Percentiles rank a stretch among this genome's conserved stretches.
phyloP scores from a whole-genome alignment of 495 filamentous ascomycete species.

The Tirmania nivea region DNA sequence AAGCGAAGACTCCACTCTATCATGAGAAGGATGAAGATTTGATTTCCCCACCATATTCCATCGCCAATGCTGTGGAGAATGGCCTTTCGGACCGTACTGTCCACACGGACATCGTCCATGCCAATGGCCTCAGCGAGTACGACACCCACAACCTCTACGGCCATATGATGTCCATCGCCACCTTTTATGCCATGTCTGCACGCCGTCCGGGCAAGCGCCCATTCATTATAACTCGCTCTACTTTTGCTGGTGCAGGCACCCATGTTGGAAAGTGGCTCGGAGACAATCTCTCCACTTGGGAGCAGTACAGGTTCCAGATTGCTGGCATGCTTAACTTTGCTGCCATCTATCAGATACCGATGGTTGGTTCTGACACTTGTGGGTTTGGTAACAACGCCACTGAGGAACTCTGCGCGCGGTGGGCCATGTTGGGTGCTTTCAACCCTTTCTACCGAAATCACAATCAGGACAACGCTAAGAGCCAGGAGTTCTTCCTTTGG shows the following conservation, averaged over 20 bases:
- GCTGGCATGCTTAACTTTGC: constrained; percentile 49
- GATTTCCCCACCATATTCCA: constrained; percentile 49
- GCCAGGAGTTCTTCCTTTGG: constrained; percentile 71
- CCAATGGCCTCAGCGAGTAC: constrained; percentile 49
- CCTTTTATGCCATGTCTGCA: constrained; percentile 42
- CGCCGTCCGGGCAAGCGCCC: constrained; percentile 47
- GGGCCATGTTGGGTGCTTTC: constrained; percentile 66
- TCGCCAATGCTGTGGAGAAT: constrained; percentile 42
- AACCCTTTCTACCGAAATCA: constrained; percentile 72
- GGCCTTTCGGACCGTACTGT: constrained; percentile 52
- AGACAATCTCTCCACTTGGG: constrained; percentile 59
- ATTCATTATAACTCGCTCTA: constrained; percentile 63
- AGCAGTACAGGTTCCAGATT: constrained; percentile 48
- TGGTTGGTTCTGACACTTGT: constrained; percentile 71
- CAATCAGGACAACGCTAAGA: constrained; percentile 27
- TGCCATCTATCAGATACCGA: constrained; percentile 62
- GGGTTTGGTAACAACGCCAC: constrained; percentile 53
- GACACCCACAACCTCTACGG: constrained; percentile 77
- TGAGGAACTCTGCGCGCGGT: constrained; percentile 61
- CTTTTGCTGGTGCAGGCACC: constrained; percentile 57
- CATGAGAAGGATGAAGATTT: constrained; percentile 26
- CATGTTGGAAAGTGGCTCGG: constrained; percentile 77
- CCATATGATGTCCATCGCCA: constrained; percentile 58
- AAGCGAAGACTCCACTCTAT: background rate
- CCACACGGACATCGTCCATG: constrained; percentile 50